phyloP scores from a whole-genome alignment of 257 asterid genomes.

The Schizonepeta tenuifolia region DNA sequence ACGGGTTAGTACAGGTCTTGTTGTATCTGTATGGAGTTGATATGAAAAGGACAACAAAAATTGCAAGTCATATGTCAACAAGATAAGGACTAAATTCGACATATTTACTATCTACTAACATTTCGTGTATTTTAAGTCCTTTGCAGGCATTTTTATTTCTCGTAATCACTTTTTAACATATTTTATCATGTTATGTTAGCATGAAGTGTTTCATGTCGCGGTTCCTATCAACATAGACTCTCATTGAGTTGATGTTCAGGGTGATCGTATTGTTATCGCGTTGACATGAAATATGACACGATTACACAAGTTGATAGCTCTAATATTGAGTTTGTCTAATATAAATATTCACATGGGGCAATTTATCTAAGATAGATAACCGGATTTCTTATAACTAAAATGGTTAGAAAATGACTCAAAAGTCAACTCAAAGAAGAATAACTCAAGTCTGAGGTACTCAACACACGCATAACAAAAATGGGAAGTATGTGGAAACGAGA shows the following conservation, averaged over 20 bases:
- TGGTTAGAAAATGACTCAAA: not conserved
- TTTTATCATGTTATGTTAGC: not conserved
- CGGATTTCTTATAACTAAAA: not conserved
- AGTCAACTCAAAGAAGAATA: not conserved
- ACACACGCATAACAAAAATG: not conserved
- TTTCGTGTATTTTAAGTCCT: not conserved
- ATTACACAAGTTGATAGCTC: not conserved
- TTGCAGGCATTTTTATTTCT: too few relatives aligned
- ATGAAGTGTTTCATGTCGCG: not conserved
- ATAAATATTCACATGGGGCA: not conserved
- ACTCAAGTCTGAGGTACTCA: too few relatives aligned
- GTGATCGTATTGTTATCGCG: not conserved
- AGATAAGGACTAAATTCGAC: not conserved
- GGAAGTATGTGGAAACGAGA: not conserved
- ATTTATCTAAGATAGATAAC: not conserved
- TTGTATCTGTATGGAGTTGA: not conserved
- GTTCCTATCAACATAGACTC: not conserved
- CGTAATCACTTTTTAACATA: too few relatives aligned
- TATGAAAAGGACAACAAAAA: not conserved
- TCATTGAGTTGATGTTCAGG: not conserved
- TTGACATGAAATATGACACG: not conserved
- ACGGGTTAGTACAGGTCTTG: not conserved
- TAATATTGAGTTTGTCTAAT: not conserved
- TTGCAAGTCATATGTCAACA: not conserved
- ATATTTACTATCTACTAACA: not conserved